Evolutionary conservation across 495 filamentous ascomycete genomes (phyloP).

Genomic region (Daldinia concentrica): DNA sequence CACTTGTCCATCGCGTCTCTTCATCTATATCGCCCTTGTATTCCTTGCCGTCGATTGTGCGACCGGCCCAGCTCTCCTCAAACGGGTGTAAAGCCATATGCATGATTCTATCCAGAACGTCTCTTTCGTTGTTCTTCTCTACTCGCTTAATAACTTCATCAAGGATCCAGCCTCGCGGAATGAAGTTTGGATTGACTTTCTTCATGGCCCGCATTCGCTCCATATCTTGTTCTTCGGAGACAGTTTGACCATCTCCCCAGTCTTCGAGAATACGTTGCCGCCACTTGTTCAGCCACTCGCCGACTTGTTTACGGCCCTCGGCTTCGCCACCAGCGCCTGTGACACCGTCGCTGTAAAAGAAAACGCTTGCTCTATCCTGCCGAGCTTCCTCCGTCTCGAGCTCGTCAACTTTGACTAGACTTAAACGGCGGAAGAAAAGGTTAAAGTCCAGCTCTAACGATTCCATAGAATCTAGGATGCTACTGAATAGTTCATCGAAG

Average conservation of each 20-base stretch:
- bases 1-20: slow-evolving; percentile 84
- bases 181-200: slow-evolving; percentile 87
- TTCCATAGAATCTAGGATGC: slow-evolving; percentile 84
- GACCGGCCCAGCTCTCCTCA: slow-evolving; percentile 75
- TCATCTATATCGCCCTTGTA: slow-evolving; percentile 70
- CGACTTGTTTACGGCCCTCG: slow-evolving; percentile 69
- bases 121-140: slow-evolving; percentile 82
- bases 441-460: slow-evolving; percentile 86
- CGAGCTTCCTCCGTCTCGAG: slow-evolving; percentile 69
- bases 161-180: slow-evolving; percentile 88
- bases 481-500: slow-evolving; percentile 79
- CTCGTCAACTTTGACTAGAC: slow-evolving; percentile 62
- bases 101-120: slow-evolving; percentile 78
- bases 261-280: slow-evolving; percentile 72
- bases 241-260: slow-evolving; percentile 62
- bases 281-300: slow-evolving; percentile 81
- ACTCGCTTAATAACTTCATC: slow-evolving; percentile 91
- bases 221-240: slow-evolving; percentile 59
- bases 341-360: slow-evolving; percentile 76
- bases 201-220: slow-evolving; percentile 79
- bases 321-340: slow-evolving; percentile 65
- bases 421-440: slow-evolving; percentile 85
- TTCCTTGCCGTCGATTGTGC: slow-evolving; percentile 47
- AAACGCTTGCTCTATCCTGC: slow-evolving; percentile 65
- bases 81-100: slow-evolving; percentile 84